phyloP scores from a whole-genome alignment of 2,329 filamentous ascomycete species.

The Penicillium brasilianum region DNA sequence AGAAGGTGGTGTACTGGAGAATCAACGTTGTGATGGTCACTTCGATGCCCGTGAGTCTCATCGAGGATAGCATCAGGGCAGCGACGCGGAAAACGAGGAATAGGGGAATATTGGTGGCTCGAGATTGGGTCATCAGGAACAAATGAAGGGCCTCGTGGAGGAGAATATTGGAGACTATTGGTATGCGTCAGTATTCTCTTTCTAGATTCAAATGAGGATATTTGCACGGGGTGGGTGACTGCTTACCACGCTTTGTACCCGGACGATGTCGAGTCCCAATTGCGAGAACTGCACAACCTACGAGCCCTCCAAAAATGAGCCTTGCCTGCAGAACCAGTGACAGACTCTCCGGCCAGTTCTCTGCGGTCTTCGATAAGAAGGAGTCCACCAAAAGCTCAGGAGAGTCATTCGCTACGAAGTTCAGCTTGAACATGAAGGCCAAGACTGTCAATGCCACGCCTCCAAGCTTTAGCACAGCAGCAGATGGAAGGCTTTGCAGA shows the following conservation, averaged over 20 bases:
- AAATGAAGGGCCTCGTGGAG: slow-evolving; percentile 73
- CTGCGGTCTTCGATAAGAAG: slow-evolving; percentile 40
- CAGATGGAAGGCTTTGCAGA: slow-evolving; percentile 34
- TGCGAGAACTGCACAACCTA: slow-evolving; percentile 38
- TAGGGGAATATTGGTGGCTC: slow-evolving; percentile 82
- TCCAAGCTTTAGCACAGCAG: slow-evolving; percentile 33
- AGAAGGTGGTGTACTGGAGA: slow-evolving; percentile 82
- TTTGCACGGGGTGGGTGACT: background rate
- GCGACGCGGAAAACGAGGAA: slow-evolving; percentile 75
- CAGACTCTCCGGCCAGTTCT: slow-evolving; percentile 44
- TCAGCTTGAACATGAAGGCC: slow-evolving; percentile 84
- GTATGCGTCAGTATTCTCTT: slow-evolving; percentile 18
- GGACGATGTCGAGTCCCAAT: slow-evolving; percentile 24
- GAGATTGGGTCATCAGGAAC: slow-evolving; percentile 84
- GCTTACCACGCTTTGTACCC: slow-evolving; percentile 25
- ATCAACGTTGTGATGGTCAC: slow-evolving; percentile 74
- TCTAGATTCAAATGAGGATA: background rate
- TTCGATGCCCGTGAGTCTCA: slow-evolving; percentile 55
- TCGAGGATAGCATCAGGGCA: slow-evolving; percentile 57
- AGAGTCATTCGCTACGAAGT: slow-evolving; percentile 84
- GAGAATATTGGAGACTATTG: slow-evolving; percentile 28
- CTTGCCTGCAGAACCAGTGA: slow-evolving; percentile 58
- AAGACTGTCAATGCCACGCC: slow-evolving; percentile 54
- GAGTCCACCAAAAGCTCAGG: slow-evolving; percentile 71
- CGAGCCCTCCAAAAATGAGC: slow-evolving; percentile 55